A percentile compares a stretch with the other conserved stretches of the same genome.
These are phyloP conservation scores for Clitocybe nebularis DNA, from an alignment of 1,284 basidiomycete genomes.

Conservation along the genomic window DNA sequence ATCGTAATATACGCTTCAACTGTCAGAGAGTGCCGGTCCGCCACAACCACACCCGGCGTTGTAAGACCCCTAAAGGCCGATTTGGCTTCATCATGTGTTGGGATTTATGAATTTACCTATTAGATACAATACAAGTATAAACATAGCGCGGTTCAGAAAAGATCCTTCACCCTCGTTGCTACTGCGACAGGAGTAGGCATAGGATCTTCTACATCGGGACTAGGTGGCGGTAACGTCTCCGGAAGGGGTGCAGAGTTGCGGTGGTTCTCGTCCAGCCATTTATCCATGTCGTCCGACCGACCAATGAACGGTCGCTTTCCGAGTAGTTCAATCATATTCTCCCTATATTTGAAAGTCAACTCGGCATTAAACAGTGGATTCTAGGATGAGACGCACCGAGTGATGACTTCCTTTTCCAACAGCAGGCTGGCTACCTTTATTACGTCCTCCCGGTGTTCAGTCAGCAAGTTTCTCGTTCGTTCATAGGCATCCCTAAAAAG, in stretches of 20 bases:
- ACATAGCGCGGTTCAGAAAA: constrained; percentile 12
- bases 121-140: constrained; percentile 21
- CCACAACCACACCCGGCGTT: too few species aligned
- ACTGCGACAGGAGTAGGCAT: constrained; percentile 51
- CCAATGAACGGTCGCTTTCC: constrained; percentile 82
- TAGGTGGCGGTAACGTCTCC: constrained; percentile 28
- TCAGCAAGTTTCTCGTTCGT: constrained; percentile 82
- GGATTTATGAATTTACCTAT: too few species aligned
- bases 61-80: too few species aligned
- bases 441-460: constrained; percentile 81
- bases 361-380: constrained; percentile 3
- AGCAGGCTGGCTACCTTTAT: constrained; percentile 92
- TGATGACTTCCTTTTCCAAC: constrained; percentile 93
- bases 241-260: constrained; percentile 57
- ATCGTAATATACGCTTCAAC: too few species aligned
- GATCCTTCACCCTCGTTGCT: constrained; percentile 34
- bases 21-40: too few species aligned
- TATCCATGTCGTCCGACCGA: constrained; percentile 88
- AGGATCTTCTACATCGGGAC: constrained; percentile 29
- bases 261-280: constrained; percentile 80
- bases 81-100: too few species aligned
- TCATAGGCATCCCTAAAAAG: constrained; percentile 68
- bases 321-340: constrained; percentile 85
- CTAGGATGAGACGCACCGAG: constrained; percentile 48
- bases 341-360: constrained; percentile 27